Evolutionary conservation across 352 stramenopile genomes (phyloP), one percentile per base, ranked within the genome.

Genomic region (Albugo laibachii): DNA sequence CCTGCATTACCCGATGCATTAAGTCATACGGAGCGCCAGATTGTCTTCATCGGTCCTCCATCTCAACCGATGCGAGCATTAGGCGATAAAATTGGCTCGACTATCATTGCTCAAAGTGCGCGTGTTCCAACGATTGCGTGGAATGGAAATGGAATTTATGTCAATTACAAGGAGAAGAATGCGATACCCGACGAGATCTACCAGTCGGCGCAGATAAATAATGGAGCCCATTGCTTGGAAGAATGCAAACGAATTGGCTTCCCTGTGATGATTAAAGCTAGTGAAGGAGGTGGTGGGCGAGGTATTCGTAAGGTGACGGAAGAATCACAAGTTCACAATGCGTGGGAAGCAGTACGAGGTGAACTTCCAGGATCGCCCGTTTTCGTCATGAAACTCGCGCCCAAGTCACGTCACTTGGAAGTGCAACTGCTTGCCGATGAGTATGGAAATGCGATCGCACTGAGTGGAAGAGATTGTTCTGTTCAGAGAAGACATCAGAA

Each of bases 241-340:
- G 80, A 92, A 44, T 94, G 88, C 53, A 80, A 83, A 35, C 67
- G 83, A 50, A 97, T 99, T 63, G 95, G 95, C 27, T 98, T 97
- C 62, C 96, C 96, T 5, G 82, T 99, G 46, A 99, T 99, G 95
- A 99, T 99, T 65, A 99, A 99, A 68, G 96, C 95, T 21, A 96
- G 75, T 43, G 95, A 99, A 67, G 96, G 95, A 45, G 96, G 96
- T 45, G 96, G 96, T 43, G 96, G 96, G 52, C 99, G 99, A 62
- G 96, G 95, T 56, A 99, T 99, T 70, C 89, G 95, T 31, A 97
- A 96, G 65, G 84, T 97, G 8, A 69, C 69, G 49, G 75, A 88
- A 31, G 60, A 76, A 37, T 84, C 89, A 19, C 78, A 98, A 52
- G 86, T 99, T 24, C 66, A 80, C 35, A 83, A 75, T 50, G 85